Evolutionary conservation across 306 rosid genomes (phyloP).

Genomic region (Sicyos baderoa): DNA sequence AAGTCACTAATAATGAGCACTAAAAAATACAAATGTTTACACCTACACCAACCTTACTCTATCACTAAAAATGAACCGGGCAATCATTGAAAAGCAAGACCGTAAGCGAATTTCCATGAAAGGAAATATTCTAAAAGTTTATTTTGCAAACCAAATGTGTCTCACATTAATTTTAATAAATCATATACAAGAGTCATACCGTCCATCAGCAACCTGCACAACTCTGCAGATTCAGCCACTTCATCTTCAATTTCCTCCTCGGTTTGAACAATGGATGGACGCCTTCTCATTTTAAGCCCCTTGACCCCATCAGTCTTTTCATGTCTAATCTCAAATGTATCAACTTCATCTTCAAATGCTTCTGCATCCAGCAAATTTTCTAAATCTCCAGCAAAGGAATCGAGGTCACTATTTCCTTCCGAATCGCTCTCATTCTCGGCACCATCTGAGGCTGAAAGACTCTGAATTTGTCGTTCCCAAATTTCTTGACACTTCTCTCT

Average conservation of each 20-base stretch:
- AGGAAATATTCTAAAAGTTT: not conserved
- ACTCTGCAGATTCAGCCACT: constrained; percentile 83
- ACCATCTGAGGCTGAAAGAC: constrained; percentile 62
- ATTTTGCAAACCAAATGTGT: not conserved
- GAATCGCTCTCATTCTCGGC: constrained; percentile 91
- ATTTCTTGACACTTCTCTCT: constrained; percentile 97
- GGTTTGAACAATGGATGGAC: constrained; percentile 69
- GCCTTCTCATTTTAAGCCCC: constrained; percentile 90
- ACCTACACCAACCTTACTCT: not conserved
- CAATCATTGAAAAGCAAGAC: not conserved
- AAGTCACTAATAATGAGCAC: not conserved
- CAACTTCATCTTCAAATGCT: constrained; percentile 82
- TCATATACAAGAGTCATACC: constrained; percentile 41
- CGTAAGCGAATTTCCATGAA: not conserved
- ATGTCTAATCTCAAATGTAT: constrained; percentile 50
- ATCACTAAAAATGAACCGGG: not conserved
- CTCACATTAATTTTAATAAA: constrained; percentile 5
- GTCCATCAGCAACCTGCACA: constrained; percentile 82
- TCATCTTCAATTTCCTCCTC: constrained; percentile 94
- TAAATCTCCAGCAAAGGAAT: constrained; percentile 96
- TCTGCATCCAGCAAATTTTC: constrained; percentile 97
- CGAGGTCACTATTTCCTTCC: constrained; percentile 88
- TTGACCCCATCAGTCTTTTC: constrained; percentile 80
- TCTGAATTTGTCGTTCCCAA: constrained; percentile 90
- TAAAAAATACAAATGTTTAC: not conserved